These are phyloP conservation scores for Talaromyces proteolyticus DNA, from an alignment of 495 filamentous ascomycete species.

Conservation along the genomic window DNA sequence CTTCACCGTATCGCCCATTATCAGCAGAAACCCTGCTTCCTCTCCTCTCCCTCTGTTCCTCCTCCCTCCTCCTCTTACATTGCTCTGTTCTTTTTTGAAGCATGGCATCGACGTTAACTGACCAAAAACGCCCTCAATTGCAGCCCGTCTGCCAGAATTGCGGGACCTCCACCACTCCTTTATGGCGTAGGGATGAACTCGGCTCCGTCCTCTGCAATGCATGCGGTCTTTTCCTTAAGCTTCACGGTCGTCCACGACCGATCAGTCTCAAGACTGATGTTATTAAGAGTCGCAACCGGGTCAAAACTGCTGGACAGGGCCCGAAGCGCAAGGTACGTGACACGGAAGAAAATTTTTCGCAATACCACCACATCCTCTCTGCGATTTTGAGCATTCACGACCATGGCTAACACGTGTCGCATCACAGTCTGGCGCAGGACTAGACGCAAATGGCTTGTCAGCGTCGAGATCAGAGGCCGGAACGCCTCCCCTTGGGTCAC, in stretches of 20 bases:
- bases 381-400: constrained; percentile 8
- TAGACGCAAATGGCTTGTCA: constrained; percentile 54
- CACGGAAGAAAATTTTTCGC: constrained; percentile 21
- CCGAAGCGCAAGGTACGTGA: constrained; percentile 80
- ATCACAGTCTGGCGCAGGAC: constrained; percentile 41
- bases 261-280: constrained; percentile 98
- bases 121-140: constrained; percentile 51
- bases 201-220: constrained; percentile 99
- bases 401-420: constrained; percentile 9
- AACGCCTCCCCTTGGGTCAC: constrained; percentile 43
- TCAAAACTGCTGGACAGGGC: constrained; percentile 82
- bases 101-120: constrained; percentile 54
- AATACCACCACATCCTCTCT: background rate
- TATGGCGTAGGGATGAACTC: constrained; percentile 95
- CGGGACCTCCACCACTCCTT: constrained; percentile 86
- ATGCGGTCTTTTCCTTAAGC: constrained; percentile 94
- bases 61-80: constrained; percentile 7
- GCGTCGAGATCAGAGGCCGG: constrained; percentile 51
- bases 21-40: constrained; percentile 19
- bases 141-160: constrained; percentile 99
- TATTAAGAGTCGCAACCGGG: constrained; percentile 98
- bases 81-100: constrained; percentile 16
- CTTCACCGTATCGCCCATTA: constrained; percentile 19
- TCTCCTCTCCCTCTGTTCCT: constrained; percentile 12
- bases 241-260: constrained; percentile 87